Evolutionary conservation across 2,329 filamentous ascomycete species (phyloP).

Genomic region (Ceratocystis eucalypticola): DNA sequence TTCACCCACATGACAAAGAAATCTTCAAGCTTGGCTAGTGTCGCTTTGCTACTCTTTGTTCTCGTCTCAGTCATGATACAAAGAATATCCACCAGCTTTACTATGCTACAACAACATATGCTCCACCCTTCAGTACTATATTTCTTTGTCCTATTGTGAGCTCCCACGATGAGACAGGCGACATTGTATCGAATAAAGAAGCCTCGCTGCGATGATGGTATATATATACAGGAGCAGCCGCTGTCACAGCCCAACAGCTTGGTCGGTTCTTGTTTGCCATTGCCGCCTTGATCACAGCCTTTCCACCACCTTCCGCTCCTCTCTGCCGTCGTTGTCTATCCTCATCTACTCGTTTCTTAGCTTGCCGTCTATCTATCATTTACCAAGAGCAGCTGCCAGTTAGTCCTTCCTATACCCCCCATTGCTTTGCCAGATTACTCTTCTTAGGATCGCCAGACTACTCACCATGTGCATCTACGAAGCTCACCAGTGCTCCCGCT

Average conservation of each 20-base stretch:
- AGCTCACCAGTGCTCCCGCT: conserved; percentile 5
- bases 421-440: not conserved
- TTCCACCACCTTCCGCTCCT: not conserved
- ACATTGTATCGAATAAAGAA: not conserved
- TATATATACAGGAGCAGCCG: not conserved
- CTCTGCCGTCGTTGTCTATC: not conserved
- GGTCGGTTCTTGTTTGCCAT: conserved; percentile 1
- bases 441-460: not conserved
- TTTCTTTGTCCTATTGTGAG: not conserved
- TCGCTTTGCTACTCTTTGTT: not conserved
- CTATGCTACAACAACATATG: not conserved
- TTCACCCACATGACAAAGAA: not conserved
- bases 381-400: not conserved
- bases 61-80: not conserved
- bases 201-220: not conserved
- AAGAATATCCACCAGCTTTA: not conserved
- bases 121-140: not conserved
- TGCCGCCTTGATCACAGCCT: not conserved
- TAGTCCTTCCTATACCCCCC: not conserved
- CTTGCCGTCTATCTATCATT: not conserved
- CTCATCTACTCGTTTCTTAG: not conserved
- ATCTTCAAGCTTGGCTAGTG: not conserved
- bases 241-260: not conserved
- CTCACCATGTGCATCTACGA: conserved; percentile 7
- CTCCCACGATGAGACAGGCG: not conserved